phyloP scores from a whole-genome alignment of 2,329 filamentous ascomycete genomes.

The Raffaelea albimanens region DNA sequence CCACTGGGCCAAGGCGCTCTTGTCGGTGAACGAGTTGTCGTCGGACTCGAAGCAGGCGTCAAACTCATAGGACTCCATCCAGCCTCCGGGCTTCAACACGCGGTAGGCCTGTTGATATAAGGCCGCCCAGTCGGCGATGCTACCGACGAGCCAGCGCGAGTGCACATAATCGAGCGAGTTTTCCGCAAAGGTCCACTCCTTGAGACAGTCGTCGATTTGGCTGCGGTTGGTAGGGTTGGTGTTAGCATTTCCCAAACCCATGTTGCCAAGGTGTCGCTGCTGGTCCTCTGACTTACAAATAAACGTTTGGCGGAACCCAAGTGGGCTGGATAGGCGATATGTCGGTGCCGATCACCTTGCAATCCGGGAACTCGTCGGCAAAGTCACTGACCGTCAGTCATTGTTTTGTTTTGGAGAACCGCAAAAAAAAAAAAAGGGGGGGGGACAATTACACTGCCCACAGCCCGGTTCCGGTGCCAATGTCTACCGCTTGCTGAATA shows the following conservation, averaged over 20 bases:
- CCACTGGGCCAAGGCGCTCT: conserved; percentile 15
- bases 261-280: neutral
- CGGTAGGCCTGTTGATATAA: conserved; percentile 37
- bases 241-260: neutral
- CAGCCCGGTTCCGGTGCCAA: neutral
- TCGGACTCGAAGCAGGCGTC: conserved; percentile 15
- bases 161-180: conserved; percentile 45
- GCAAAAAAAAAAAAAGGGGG: neutral
- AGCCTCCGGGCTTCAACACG: conserved; percentile 44
- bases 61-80: conserved; percentile 16
- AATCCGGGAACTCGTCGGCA: conserved; percentile 31
- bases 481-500: neutral
- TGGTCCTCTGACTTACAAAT: conserved; percentile 26
- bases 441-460: conserved; percentile 9
- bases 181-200: conserved; percentile 34
- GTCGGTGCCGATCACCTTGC: conserved; percentile 41
- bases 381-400: conserved; percentile 33
- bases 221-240: conserved; percentile 5
- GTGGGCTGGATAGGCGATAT: conserved; percentile 46
- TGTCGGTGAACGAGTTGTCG: conserved; percentile 14
- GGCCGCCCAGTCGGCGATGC: conserved; percentile 40
- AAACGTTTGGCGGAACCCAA: conserved; percentile 45
- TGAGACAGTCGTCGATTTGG: conserved; percentile 52
- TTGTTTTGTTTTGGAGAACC: too few relatives aligned
- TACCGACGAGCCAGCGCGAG: conserved; percentile 41